Base-by-base conservation (phyloP, 2,329 filamentous ascomycete species). In the Xylaria sp. region DNA sequence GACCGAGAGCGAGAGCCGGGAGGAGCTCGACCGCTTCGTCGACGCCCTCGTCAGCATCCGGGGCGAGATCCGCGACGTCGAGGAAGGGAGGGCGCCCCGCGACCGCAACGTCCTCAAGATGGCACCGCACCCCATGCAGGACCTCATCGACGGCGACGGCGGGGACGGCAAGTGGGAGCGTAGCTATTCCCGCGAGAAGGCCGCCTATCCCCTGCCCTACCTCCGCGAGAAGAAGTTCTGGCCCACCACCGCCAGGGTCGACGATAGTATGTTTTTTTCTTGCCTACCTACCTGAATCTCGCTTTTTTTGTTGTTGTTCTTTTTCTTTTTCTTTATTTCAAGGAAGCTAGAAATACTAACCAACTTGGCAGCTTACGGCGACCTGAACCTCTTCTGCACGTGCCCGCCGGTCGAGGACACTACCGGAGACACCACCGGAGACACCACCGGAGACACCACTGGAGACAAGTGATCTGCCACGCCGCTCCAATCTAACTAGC, bases 201-300 rank as follows among this genome's bases (percentile, higher is more conserved):
- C 93, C 0, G 93, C 91, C 0, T 97, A 96, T 71, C 93, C 93
- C 17, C 71, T 96, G 59, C 79, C 86, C 0, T 96, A 85, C 75
- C 75, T 97, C 58, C 83, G 84, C 72, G 90, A 96, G 83, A 97
- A 95, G 88, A 97, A 97, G 80, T 97, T 97, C 76, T 97, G 93
- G 93, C 92, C 93, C 0, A 87, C 79, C 34, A 91, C 96, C 13
- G 91, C 89, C 6, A 83, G 93, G 71, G 79, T 97, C 18, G 90
- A 97, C 71, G 93, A 97, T 78, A 83, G 90, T 93, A 74, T 80
- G 88, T 79, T 46, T 17, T 43, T 19, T 43, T n/a, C 41, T 34
- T 13, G 13, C 17, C 18, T 19, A 17, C n/a, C 2, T 40, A 29
- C 26, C 13, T 19, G 37, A n/a, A n/a, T n/a, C n/a, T n/a, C n/a